Evolutionary conservation across 202 grass and related monocot species (phyloP).

Genomic region (Panicum hallii): DNA sequence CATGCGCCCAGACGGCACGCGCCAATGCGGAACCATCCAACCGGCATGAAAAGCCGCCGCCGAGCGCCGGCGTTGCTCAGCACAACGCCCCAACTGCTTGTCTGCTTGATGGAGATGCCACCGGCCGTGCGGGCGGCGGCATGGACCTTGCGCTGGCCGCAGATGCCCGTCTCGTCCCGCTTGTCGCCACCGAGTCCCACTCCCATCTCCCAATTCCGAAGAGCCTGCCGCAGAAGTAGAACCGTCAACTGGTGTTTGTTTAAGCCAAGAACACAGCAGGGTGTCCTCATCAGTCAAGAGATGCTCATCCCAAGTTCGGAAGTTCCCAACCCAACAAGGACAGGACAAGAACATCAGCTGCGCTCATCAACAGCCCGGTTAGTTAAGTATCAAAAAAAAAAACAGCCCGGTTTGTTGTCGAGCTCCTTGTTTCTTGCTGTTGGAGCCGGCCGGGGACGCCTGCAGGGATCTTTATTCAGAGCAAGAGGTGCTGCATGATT

Average conservation of each 20-base stretch:
- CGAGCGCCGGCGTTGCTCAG: no score
- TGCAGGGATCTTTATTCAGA: conserved; percentile 6
- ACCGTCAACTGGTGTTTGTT: not conserved
- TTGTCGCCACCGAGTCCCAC: conserved; percentile 23
- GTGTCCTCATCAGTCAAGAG: not conserved
- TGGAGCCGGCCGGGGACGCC: conserved; percentile 15
- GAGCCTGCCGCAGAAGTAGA: no score
- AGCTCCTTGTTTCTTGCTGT: not conserved
- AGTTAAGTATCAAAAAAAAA: no score
- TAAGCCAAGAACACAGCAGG: not conserved
- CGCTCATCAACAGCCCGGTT: not conserved
- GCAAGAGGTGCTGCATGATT: not conserved
- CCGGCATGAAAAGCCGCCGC: no score
- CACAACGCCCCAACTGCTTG: no score
- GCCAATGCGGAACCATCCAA: no score
- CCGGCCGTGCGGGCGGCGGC: not conserved
- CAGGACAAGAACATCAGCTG: conserved; percentile 13
- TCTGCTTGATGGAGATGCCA: no score
- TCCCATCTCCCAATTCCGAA: not conserved
- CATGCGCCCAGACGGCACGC: no score
- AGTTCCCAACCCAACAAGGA: not conserved
- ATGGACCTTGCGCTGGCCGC: conserved; percentile 1
- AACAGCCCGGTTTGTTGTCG: not conserved
- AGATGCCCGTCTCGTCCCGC: conserved; percentile 25
- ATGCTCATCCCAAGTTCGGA: not conserved